Evolutionary conservation across 1,139 yeast genomes (phyloP).

Genomic region (Citeromyces hawaiiensis): DNA sequence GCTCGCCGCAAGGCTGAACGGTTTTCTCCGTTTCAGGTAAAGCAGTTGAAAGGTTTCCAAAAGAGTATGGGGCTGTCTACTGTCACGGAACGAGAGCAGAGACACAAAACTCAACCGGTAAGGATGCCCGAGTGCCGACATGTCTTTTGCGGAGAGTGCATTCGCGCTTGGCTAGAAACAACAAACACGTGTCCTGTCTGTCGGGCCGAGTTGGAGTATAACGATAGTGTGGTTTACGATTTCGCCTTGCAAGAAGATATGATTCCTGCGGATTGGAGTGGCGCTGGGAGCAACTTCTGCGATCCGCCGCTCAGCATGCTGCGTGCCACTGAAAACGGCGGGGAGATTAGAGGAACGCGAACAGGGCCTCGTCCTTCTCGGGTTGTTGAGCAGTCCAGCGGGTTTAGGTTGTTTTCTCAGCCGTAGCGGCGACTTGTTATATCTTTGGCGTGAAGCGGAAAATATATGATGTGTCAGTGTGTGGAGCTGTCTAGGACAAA

Average conservation of each 20-base stretch:
- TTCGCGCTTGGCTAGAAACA: constrained; percentile 15
- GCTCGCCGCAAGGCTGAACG: constrained; percentile 4
- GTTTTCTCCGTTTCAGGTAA: constrained; percentile 8
- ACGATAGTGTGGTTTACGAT: constrained; percentile 9
- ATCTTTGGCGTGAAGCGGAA: too few relatives aligned
- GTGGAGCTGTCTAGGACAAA: too few relatives aligned
- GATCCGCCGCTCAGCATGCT: constrained; percentile 17
- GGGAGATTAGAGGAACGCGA: constrained; percentile 13
- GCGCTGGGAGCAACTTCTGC: constrained; percentile 8
- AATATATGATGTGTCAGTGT: too few relatives aligned
- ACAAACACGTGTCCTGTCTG: constrained; percentile 18
- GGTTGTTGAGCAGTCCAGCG: not conserved
- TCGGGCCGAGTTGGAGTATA: constrained; percentile 12
- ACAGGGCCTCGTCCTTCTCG: constrained; percentile 10
- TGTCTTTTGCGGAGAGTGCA: constrained; percentile 16
- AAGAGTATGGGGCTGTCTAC: constrained; percentile 12
- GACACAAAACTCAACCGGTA: constrained; percentile 8
- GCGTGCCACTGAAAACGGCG: constrained; percentile 9
- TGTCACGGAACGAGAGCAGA: constrained; percentile 9
- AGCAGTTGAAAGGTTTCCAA: not conserved
- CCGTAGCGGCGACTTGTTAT: too few relatives aligned
- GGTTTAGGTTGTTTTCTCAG: too few relatives aligned
- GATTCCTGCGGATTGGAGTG: constrained; percentile 16
- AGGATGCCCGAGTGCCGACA: constrained; percentile 16
- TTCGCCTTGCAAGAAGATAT: constrained; percentile 15